Evolutionary conservation across 2,329 filamentous ascomycete genomes (phyloP).

Genomic region (Orbilia blumenaviensis): DNA sequence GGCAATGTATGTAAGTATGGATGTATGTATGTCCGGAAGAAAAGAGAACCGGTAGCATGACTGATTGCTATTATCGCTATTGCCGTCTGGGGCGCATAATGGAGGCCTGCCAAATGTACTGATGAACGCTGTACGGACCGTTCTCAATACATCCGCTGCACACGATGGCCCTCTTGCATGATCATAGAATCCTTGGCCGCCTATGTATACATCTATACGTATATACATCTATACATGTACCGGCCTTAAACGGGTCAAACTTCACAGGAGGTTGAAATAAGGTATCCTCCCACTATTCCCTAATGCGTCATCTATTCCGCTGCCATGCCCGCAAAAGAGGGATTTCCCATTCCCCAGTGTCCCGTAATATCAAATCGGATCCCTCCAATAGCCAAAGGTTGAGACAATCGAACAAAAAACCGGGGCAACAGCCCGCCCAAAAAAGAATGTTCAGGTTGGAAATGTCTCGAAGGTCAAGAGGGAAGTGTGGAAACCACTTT

Average conservation of each 20-base stretch:
- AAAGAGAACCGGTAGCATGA: neutral
- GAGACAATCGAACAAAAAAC: constrained; percentile 23
- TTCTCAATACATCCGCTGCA: constrained; percentile 17
- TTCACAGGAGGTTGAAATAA: constrained; percentile 53
- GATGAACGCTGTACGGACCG: neutral
- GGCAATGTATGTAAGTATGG: no score
- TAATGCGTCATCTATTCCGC: constrained; percentile 38
- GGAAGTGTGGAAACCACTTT: neutral
- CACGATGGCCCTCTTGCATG: neutral
- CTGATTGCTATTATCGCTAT: neutral
- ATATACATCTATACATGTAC: neutral
- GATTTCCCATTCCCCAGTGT: constrained; percentile 7
- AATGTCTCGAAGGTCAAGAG: constrained; percentile 22
- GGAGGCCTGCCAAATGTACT: neutral
- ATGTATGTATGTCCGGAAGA: neutral
- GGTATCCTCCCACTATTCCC: constrained; percentile 39
- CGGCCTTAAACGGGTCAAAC: neutral
- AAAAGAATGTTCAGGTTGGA: constrained; percentile 1
- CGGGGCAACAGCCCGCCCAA: constrained; percentile 14
- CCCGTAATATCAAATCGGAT: constrained; percentile 34
- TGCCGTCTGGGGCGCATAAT: neutral
- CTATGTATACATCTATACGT: no score
- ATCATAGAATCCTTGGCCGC: neutral
- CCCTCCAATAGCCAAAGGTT: constrained; percentile 19
- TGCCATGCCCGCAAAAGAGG: constrained; percentile 9